phyloP scores from a whole-genome alignment of 2,329 filamentous ascomycete species.

The Elsinoe ampelina region DNA sequence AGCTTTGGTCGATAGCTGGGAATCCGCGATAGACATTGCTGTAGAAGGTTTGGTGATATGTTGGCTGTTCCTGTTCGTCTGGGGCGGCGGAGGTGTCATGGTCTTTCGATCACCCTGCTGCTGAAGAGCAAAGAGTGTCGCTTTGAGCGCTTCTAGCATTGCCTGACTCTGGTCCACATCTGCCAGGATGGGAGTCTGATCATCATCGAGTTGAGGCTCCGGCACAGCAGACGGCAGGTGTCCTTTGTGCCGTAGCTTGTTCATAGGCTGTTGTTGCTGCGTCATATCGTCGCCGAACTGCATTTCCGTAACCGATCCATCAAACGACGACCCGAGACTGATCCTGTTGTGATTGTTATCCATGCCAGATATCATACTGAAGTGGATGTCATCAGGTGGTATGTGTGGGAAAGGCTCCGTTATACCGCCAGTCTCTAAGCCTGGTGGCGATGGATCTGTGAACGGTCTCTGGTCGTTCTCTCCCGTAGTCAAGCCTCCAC shows the following conservation, averaged over 20 bases:
- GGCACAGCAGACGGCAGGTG: neutral
- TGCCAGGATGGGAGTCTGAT: slow-evolving; percentile 15
- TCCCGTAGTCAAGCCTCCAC: neutral
- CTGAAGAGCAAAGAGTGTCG: slow-evolving; percentile 27
- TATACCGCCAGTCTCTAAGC: neutral
- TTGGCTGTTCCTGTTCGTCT: neutral
- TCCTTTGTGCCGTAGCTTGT: slow-evolving; percentile 1
- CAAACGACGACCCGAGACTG: neutral
- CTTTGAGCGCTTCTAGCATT: slow-evolving; percentile 24
- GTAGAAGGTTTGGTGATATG: neutral
- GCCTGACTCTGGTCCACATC: slow-evolving; percentile 21
- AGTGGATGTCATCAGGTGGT: neutral
- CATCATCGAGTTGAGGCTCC: slow-evolving; percentile 9
- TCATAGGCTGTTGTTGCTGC: neutral
- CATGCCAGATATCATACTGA: neutral
- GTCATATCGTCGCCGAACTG: neutral
- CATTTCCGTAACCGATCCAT: slow-evolving; percentile 2
- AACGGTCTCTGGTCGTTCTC: neutral
- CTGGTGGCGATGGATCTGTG: neutral
- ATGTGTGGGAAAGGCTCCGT: neutral
- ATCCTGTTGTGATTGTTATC: neutral
- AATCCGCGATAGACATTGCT: slow-evolving; percentile 6
- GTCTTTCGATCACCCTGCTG: slow-evolving; percentile 20
- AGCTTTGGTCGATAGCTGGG: slow-evolving; percentile 9
- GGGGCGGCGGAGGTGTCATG: slow-evolving; percentile 7